Conservation (phyloP, 495 filamentous ascomycete species). For the Lepidopterella palustris region DNA sequence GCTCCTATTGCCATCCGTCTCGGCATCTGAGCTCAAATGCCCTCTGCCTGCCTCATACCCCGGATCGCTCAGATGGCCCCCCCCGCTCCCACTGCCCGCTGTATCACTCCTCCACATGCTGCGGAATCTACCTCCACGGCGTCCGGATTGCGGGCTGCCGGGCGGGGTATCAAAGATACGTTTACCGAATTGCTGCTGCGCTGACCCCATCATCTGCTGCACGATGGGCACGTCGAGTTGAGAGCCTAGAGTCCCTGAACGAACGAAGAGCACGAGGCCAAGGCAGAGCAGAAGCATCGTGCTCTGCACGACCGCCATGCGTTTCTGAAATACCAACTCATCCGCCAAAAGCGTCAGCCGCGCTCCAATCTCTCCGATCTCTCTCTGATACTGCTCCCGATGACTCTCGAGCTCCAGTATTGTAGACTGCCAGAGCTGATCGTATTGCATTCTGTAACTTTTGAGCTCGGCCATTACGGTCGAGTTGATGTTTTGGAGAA, state of each 20-base stretch:
- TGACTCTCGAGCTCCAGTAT: conserved; percentile 86
- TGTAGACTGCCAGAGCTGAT: conserved; percentile 92
- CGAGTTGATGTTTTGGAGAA: conserved; percentile 74
- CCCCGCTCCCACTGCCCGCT: conserved; percentile 3
- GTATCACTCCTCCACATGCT: conserved; percentile 28
- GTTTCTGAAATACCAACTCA: conserved; percentile 91
- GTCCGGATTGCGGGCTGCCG: conserved; percentile 39
- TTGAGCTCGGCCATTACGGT: conserved; percentile 83
- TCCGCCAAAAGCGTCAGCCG: conserved; percentile 83
- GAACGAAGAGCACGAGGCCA: conserved; percentile 73
- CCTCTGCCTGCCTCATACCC: not conserved
- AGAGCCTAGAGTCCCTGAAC: conserved; percentile 38
- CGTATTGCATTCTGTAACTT: conserved; percentile 77
- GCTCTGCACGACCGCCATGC: conserved; percentile 84
- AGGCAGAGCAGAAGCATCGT: conserved; percentile 83
- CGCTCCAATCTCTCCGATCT: conserved; percentile 73
- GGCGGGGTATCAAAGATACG: conserved; percentile 41
- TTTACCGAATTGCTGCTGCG: conserved; percentile 20
- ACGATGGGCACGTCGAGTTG: conserved; percentile 52
- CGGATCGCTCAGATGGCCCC: conserved; percentile 36
- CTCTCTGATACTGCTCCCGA: conserved; percentile 68
- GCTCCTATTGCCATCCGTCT: conserved; percentile 36
- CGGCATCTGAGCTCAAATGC: conserved; percentile 37
- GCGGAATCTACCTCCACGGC: conserved; percentile 10
- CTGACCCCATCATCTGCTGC: conserved; percentile 46